These are phyloP conservation scores for Podospora australis DNA, from an alignment of 495 filamentous ascomycete genomes.

Conservation along the genomic window DNA sequence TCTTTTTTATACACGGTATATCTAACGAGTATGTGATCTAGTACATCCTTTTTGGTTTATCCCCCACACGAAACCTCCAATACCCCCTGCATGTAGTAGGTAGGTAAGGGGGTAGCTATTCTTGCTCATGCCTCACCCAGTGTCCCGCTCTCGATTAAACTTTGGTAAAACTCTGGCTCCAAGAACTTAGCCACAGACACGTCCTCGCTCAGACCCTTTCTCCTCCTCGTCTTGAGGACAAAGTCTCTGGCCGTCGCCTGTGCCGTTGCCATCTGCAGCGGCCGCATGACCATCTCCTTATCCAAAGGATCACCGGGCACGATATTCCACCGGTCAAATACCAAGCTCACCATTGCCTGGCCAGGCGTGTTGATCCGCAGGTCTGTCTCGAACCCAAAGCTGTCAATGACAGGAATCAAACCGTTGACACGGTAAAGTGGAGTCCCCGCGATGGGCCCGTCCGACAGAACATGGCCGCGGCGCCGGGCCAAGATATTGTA, in stretches of 20 bases:
- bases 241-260: constrained; percentile 91
- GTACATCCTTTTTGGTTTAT: too few species aligned
- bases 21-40: too few species aligned
- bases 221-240: constrained; percentile 85
- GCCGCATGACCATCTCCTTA: constrained; percentile 70
- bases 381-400: constrained; percentile 96
- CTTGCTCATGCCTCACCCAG: constrained; percentile 45
- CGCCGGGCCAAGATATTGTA: constrained; percentile 89
- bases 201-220: constrained; percentile 93
- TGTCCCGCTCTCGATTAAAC: constrained; percentile 81
- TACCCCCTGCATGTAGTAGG: too few species aligned
- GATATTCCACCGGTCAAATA: constrained; percentile 92
- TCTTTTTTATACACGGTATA: too few species aligned
- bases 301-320: constrained; percentile 95
- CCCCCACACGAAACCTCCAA: too few species aligned
- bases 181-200: constrained; percentile 92
- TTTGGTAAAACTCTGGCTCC: constrained; percentile 86
- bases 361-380: constrained; percentile 93
- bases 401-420: constrained; percentile 90
- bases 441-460: constrained; percentile 90
- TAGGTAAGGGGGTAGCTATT: too few species aligned
- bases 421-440: constrained; percentile 89
- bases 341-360: constrained; percentile 79
- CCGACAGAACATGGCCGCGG: constrained; percentile 84
- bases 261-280: constrained; percentile 77